These are phyloP conservation scores for Viola odorata DNA, from an alignment of 345 rosid genomes.

Conservation along the genomic window DNA sequence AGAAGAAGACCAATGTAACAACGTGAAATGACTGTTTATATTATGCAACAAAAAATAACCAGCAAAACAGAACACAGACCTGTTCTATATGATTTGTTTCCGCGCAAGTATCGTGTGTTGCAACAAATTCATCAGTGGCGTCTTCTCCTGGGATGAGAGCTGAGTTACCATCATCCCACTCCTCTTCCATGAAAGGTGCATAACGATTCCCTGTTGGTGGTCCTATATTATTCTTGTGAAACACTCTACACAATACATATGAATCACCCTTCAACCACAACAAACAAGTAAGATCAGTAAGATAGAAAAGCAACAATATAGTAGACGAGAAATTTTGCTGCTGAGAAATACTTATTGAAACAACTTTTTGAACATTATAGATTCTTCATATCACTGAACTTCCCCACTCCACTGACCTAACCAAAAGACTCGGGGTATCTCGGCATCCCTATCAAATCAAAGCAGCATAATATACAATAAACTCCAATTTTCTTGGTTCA, in stretches of 20 bases:
- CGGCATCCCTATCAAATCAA: too few relatives aligned
- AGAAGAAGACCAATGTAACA: too few relatives aligned
- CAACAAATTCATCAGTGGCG: slow-evolving; percentile 30
- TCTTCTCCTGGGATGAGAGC: slow-evolving; percentile 60
- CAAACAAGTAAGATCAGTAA: slow-evolving; percentile 12
- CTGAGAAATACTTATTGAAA: slow-evolving; percentile 4
- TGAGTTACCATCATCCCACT: slow-evolving; percentile 56
- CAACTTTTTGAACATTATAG: background rate
- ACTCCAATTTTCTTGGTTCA: background rate
- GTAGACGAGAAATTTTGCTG: background rate
- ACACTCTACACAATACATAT: slow-evolving; percentile 83
- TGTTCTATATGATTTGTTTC: slow-evolving; percentile 31
- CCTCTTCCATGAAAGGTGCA: slow-evolving; percentile 76
- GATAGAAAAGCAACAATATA: slow-evolving; percentile 5
- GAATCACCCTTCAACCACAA: slow-evolving; percentile 42
- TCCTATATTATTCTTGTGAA: slow-evolving; percentile 85
- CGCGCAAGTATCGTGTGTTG: slow-evolving; percentile 21
- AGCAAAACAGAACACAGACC: slow-evolving; percentile 34
- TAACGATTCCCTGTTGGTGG: slow-evolving; percentile 82
- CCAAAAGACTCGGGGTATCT: too few relatives aligned
- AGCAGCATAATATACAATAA: background rate
- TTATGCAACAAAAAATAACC: too few relatives aligned
- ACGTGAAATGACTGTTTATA: too few relatives aligned
- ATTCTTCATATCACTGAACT: background rate
- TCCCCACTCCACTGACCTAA: too few relatives aligned